Evolutionary conservation across 352 stramenopile genomes (phyloP).

Genomic region (Pseudoperonospora humuli): DNA sequence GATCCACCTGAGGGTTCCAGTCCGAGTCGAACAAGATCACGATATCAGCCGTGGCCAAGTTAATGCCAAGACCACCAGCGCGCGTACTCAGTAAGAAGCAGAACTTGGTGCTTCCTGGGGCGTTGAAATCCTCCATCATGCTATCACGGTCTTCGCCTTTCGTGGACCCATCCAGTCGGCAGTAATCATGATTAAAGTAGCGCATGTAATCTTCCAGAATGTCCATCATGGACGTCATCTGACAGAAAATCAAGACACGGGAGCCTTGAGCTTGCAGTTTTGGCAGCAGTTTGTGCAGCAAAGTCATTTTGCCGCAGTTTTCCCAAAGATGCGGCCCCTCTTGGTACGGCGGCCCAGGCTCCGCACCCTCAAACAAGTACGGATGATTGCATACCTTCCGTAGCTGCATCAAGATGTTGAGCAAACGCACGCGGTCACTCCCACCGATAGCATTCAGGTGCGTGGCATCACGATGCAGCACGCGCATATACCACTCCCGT

Average conservation of each 20-base stretch:
- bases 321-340: conserved; percentile 97
- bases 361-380: conserved; percentile 98
- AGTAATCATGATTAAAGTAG: conserved; percentile 81
- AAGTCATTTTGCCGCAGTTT: conserved; percentile 96
- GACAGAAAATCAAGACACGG: conserved; percentile 98
- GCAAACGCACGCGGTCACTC: conserved; percentile 90
- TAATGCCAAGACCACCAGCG: conserved; percentile 95
- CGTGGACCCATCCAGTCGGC: conserved; percentile 72
- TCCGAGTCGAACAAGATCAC: conserved; percentile 98
- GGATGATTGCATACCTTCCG: conserved; percentile 99
- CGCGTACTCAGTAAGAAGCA: conserved; percentile 96
- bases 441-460: conserved; percentile 97
- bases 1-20: conserved; percentile 98
- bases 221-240: conserved; percentile 99
- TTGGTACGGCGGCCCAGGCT: conserved; percentile 93
- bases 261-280: conserved; percentile 83
- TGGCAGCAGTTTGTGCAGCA: conserved; percentile 92
- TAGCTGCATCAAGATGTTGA: conserved; percentile 98
- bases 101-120: conserved; percentile 93
- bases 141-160: conserved; percentile 80
- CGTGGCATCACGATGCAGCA: conserved; percentile 92
- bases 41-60: conserved; percentile 97
- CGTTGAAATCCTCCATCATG: conserved; percentile 98
- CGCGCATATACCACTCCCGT: conserved; percentile 97
- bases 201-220: conserved; percentile 99